A percentile compares a stretch with the other conserved stretches of the same genome.
Conservation (phyloP, 305 asterid genomes). For the Salvia sclarea region DNA sequence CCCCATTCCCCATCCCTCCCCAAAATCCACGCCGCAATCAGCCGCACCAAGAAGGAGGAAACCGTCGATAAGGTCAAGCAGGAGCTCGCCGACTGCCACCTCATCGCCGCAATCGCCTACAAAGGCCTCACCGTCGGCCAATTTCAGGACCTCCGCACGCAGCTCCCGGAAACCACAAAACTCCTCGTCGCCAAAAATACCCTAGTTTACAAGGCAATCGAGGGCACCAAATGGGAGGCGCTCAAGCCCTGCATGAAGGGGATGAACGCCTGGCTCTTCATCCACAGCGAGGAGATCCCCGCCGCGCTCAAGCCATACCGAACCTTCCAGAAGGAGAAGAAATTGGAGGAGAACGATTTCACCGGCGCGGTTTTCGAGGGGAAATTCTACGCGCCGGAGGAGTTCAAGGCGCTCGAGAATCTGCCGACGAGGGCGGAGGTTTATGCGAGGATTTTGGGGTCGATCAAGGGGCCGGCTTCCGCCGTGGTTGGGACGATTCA, state of each 20-base stretch:
- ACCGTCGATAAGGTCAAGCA: conserved; percentile 73
- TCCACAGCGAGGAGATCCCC: conserved; percentile 83
- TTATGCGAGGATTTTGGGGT: conserved; percentile 65
- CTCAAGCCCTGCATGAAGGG: conserved; percentile 90
- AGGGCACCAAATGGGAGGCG: conserved; percentile 83
- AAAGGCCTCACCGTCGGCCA: conserved; percentile 81
- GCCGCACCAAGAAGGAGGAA: conserved; percentile 87
- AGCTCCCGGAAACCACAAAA: conserved; percentile 71
- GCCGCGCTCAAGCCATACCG: conserved; percentile 85
- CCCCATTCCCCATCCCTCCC: conserved; percentile 35
- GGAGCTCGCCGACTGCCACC: conserved; percentile 68
- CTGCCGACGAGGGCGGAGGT: conserved; percentile 79
- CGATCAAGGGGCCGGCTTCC: conserved; percentile 77
- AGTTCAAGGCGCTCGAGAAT: conserved; percentile 71
- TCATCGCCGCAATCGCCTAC: conserved; percentile 77
- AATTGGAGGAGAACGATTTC: conserved; percentile 76
- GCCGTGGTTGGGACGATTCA: conserved; percentile 87
- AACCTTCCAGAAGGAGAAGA: conserved; percentile 77
- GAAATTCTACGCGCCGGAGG: conserved; percentile 71
- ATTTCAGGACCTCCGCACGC: conserved; percentile 67
- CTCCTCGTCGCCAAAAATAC: conserved; percentile 85
- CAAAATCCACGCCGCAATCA: conserved; percentile 65
- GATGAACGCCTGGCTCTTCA: conserved; percentile 91
- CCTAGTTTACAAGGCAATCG: conserved; percentile 82
- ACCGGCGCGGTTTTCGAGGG: conserved; percentile 90